Evolutionary conservation across 2,329 filamentous ascomycete species (phyloP).

Genomic region (Aspergillus transmontanensis): DNA sequence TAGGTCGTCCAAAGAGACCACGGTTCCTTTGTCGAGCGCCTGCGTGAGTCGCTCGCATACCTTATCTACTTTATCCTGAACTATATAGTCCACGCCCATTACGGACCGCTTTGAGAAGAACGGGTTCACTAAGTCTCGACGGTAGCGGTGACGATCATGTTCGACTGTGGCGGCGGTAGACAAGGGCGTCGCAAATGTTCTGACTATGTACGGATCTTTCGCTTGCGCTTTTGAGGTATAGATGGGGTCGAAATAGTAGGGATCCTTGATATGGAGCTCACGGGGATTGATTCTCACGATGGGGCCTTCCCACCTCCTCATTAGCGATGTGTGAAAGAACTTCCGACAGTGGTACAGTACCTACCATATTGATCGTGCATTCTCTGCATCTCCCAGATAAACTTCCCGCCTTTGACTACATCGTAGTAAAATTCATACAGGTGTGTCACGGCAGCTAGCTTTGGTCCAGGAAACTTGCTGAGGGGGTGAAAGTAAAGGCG

Average conservation of each 20-base stretch:
- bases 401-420: constrained; percentile 26
- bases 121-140: neutral
- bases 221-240: constrained; percentile 21
- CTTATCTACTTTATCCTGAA: neutral
- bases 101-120: constrained; percentile 1
- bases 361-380: constrained; percentile 32
- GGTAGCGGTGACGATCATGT: neutral
- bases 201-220: constrained; percentile 7
- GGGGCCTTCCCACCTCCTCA: constrained; percentile 25
- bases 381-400: constrained; percentile 25
- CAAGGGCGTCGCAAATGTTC: neutral
- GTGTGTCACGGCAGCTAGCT: constrained; percentile 31
- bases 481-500: constrained; percentile 29
- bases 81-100: neutral
- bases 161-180: neutral
- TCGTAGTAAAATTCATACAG: constrained; percentile 33
- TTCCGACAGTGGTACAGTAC: neutral
- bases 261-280: constrained; percentile 40
- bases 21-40: neutral
- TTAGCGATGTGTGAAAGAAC: neutral
- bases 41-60: neutral
- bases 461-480: constrained; percentile 35
- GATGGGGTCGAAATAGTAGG: constrained; percentile 36
- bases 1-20: neutral
- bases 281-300: constrained; percentile 40